Base-by-base conservation (phyloP, 73 alveolate species). In the Paramecium primaurelia region DNA sequence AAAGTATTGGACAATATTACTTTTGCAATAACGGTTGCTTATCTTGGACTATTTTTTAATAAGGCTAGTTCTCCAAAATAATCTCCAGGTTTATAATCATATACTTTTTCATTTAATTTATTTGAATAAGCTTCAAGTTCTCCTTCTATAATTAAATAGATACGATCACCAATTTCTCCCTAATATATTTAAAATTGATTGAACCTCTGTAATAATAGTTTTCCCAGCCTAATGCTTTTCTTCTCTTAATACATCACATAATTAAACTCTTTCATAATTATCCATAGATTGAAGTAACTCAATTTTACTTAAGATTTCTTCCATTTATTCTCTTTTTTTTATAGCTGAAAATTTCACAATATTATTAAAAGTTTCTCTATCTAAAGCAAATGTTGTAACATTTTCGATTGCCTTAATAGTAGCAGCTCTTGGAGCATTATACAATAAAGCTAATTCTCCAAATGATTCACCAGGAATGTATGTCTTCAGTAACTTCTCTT, bases 21-120 rank as follows among this genome's bases (percentile, higher is more conserved):
- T 36, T 85, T 83, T 18, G 99, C 99, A 44, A 95, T 92, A 58
- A 97, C 97, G 90, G 95, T 97, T 18, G 99, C 99, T 34, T 98
- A 97, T 93, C 99, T 93, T 2, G 99, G 99, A 77, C 95, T 98
- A 73, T 97, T 97, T 87, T 96, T 96, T 37, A 97, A 91, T 25
- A 97, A 92, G 44, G 99, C 99, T 44, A 98, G 85, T 95, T 97
- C 99, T 34, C 99, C 99, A 60, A 97, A 97, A 94, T 96, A 97
- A 77, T 96, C 99, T 0, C 99, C 99, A 34, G 86, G 93, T 49
- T 84, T 86, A 91, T 97, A 97, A 36, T 92, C 94, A 90, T 96
- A 93, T 12, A 96, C 98, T 71, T 93, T 92, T 14, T 98, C 99
- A 28, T 97, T 94, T 69, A 95, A 16, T 73, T 38, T 22, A 8